A percentile compares a stretch with the other conserved stretches of the same genome.
Conservation (phyloP, 176 grass and related monocot species). For the Stipa capillata region DNA sequence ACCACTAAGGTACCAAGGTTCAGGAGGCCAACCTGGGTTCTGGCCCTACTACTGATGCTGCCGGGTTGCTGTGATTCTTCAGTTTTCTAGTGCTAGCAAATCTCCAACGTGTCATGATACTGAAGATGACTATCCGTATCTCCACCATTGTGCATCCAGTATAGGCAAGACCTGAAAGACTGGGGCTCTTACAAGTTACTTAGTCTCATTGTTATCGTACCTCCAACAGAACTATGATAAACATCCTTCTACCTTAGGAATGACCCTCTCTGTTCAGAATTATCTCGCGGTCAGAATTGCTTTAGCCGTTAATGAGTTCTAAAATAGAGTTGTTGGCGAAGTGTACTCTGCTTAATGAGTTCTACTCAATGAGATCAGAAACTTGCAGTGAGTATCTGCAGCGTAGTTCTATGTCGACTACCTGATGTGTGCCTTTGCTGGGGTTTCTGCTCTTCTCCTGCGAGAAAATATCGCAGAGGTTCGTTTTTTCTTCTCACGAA, state of each 20-base stretch:
- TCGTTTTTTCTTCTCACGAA: neutral
- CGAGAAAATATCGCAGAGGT: neutral
- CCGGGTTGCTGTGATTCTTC: neutral
- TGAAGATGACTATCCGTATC: slow-evolving; percentile 2
- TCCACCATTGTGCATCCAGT: neutral
- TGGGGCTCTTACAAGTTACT: neutral
- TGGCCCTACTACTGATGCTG: slow-evolving; percentile 48
- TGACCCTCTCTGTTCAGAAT: neutral
- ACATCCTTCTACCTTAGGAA: slow-evolving; percentile 4
- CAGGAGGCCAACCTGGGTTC: slow-evolving; percentile 41
- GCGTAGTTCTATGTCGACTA: neutral
- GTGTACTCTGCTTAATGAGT: neutral
- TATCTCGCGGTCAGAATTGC: neutral
- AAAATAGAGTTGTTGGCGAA: neutral
- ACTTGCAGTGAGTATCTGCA: neutral
- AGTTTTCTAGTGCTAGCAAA: slow-evolving; percentile 1
- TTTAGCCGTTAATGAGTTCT: neutral
- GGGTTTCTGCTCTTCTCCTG: neutral
- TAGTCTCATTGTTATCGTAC: neutral
- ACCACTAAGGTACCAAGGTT: slow-evolving; percentile 56
- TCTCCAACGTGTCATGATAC: neutral
- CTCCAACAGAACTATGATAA: neutral
- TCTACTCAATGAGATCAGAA: neutral
- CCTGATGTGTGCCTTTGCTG: neutral
- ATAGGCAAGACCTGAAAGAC: neutral